Conservation (phyloP, 352 stramenopile genomes). For the Phytophthora pseudosyringae region DNA sequence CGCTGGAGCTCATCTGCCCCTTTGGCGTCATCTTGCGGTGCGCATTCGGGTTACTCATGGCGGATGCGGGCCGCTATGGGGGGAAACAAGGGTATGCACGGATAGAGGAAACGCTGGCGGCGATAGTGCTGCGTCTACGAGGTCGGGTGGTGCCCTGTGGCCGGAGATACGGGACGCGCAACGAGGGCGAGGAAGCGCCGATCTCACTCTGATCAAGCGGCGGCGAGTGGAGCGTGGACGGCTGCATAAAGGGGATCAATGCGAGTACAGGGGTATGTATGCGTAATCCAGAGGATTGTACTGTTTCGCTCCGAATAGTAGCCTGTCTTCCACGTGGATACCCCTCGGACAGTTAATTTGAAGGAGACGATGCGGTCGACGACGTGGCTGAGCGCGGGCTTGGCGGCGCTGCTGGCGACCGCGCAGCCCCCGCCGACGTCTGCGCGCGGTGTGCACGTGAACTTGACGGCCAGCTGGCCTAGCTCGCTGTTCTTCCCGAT, state of each 20-base stretch:
- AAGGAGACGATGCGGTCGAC: conserved; percentile 26
- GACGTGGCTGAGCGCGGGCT: conserved; percentile 25
- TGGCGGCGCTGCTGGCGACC: conserved; percentile 25
- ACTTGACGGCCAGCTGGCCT: conserved; percentile 67
- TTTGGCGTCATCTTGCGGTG: conserved; percentile 91
- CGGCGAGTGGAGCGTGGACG: conserved; percentile 25
- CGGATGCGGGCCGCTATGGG: background rate
- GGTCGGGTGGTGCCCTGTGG: background rate
- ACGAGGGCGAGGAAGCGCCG: background rate
- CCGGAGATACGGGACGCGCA: conserved; percentile 2
- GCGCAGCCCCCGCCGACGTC: conserved; percentile 24
- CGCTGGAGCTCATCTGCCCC: conserved; percentile 88
- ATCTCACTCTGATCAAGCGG: conserved; percentile 8
- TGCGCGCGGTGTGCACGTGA: conserved; percentile 55
- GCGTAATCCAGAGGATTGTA: background rate
- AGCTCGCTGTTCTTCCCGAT: conserved; percentile 64
- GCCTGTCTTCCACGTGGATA: conserved; percentile 30
- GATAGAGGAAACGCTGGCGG: conserved; percentile 9
- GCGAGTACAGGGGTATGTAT: conserved; percentile 16
- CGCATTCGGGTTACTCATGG: conserved; percentile 66
- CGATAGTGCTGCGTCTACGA: background rate
- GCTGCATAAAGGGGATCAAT: conserved; percentile 9
- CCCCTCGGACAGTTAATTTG: conserved; percentile 10
- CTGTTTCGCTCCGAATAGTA: background rate
- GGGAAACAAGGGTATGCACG: background rate